Evolutionary conservation across 129 eudicot species (phyloP).

Genomic region (Glebionis coronaria): DNA sequence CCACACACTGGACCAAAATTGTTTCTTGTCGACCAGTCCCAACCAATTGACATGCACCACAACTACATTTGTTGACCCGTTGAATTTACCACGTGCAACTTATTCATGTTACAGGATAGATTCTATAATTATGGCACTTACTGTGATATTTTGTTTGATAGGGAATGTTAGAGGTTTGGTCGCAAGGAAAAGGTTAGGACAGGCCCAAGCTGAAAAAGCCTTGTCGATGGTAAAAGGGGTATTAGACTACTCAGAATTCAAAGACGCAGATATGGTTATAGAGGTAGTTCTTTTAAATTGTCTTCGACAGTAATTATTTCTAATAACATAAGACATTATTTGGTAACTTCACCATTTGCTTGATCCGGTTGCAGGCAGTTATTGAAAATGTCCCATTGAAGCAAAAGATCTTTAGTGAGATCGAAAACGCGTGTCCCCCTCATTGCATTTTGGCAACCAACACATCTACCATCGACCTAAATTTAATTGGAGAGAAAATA

Average conservation of each 20-base stretch:
- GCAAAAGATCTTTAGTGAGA: conserved; percentile 81
- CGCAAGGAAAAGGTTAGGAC: conserved; percentile 62
- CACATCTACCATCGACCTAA: conserved; percentile 89
- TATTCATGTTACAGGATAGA: no score
- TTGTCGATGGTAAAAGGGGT: conserved; percentile 74
- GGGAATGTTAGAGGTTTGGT: conserved; percentile 74
- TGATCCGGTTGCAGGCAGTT: conserved; percentile 65
- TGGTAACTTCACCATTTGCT: neutral
- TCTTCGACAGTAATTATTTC: conserved; percentile 43
- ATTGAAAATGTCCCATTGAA: conserved; percentile 81
- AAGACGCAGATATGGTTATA: conserved; percentile 85
- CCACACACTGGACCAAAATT: no score
- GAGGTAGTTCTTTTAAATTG: conserved; percentile 60
- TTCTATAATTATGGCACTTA: no score
- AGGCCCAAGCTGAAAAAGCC: conserved; percentile 73
- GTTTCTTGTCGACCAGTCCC: no score
- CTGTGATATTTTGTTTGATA: conserved; percentile 27
- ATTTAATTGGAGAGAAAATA: conserved; percentile 70
- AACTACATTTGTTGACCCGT: conserved; percentile 4
- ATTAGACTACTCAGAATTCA: conserved; percentile 80
- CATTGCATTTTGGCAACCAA: conserved; percentile 98
- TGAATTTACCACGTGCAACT: no score
- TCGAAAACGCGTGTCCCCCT: conserved; percentile 77
- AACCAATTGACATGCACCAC: no score
- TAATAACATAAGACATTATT: conserved; percentile 7